These are phyloP conservation scores for Ilex asprella DNA, from an alignment of 257 asterid species.

Conservation along the genomic window DNA sequence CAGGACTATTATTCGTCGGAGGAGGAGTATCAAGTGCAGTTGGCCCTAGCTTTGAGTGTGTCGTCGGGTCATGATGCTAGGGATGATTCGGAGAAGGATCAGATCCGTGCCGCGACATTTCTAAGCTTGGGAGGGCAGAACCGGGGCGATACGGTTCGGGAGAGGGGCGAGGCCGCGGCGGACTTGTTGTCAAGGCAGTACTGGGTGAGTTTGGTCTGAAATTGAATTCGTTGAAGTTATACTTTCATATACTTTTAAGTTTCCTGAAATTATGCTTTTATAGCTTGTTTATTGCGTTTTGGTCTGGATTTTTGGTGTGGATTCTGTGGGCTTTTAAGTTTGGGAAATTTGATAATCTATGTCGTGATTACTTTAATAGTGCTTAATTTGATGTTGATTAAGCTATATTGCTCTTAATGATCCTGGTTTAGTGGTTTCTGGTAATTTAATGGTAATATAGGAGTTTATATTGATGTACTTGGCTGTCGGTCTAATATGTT, in stretches of 20 bases:
- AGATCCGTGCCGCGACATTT: not conserved
- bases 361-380: too few relatives aligned
- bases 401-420: too few relatives aligned
- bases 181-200: slow-evolving; percentile 79
- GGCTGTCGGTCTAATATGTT: too few relatives aligned
- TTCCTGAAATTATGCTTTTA: not conserved
- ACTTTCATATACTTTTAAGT: too few relatives aligned
- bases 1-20: slow-evolving; percentile 81
- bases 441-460: too few relatives aligned
- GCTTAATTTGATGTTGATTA: too few relatives aligned
- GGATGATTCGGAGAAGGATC: slow-evolving; percentile 17
- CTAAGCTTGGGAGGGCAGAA: slow-evolving; percentile 17
- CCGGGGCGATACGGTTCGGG: slow-evolving; percentile 14
- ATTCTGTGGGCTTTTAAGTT: too few relatives aligned
- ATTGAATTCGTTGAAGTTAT: not conserved
- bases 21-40: slow-evolving; percentile 91
- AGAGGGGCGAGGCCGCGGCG: slow-evolving; percentile 57
- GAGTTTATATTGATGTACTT: too few relatives aligned
- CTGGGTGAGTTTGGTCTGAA: slow-evolving; percentile 55
- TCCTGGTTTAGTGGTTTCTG: too few relatives aligned
- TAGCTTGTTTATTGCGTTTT: too few relatives aligned
- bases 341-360: too few relatives aligned
- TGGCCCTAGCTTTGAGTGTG: slow-evolving; percentile 91
- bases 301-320: too few relatives aligned
- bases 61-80: slow-evolving; percentile 40